phyloP scores from a whole-genome alignment of 495 filamentous ascomycete genomes.

The Platismatia glauca region DNA sequence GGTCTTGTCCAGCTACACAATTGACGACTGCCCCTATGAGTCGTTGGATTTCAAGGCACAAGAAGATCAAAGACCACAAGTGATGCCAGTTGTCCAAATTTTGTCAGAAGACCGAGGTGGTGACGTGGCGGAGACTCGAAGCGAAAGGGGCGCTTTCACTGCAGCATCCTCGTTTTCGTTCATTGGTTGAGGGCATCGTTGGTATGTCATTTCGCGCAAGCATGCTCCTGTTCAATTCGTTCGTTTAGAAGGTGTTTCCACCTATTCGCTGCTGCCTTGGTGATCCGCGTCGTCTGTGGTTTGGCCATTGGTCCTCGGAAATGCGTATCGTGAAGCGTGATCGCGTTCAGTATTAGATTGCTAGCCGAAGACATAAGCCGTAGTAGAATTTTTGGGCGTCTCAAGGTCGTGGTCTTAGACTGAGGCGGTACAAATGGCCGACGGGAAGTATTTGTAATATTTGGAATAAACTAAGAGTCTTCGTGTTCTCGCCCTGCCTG shows the following conservation, averaged over 20 bases:
- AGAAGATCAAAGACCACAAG: not conserved
- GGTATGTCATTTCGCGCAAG: not conserved
- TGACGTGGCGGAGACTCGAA: not conserved
- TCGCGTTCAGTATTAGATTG: not conserved
- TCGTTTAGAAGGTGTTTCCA: not conserved
- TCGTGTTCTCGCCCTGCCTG: not conserved
- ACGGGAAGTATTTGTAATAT: constrained; percentile 3
- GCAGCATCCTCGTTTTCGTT: not conserved
- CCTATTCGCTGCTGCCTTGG: not conserved
- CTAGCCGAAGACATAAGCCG: not conserved
- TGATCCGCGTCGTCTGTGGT: not conserved
- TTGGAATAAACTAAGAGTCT: not conserved
- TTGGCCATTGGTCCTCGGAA: not conserved
- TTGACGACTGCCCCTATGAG: not conserved
- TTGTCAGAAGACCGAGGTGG: not conserved
- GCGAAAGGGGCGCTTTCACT: not conserved
- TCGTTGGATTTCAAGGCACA: not conserved
- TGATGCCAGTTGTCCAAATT: not conserved
- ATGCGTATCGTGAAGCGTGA: not conserved
- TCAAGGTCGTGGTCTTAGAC: not conserved
- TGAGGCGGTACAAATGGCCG: constrained; percentile 2
- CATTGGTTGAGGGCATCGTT: not conserved
- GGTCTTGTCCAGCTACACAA: too few relatives aligned
- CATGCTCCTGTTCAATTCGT: not conserved
- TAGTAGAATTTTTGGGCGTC: not conserved